These are phyloP conservation scores for Ganoderma lingzhi DNA, from an alignment of 1,284 basidiomycete genomes.

Conservation along the genomic window DNA sequence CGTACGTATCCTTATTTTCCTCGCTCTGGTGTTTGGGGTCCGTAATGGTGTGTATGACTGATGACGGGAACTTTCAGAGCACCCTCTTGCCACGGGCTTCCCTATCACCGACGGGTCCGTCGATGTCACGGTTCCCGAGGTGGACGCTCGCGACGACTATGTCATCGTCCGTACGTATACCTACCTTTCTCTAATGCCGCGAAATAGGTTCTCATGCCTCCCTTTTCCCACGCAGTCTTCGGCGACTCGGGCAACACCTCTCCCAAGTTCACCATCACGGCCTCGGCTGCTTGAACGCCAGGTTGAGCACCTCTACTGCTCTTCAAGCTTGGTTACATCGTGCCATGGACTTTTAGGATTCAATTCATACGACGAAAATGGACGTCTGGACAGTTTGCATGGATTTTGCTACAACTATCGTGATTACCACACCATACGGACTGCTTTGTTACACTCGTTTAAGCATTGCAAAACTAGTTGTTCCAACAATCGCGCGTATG, in stretches of 20 bases:
- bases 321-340: not conserved
- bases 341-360: not conserved
- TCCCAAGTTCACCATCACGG: conserved; percentile 42
- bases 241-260: conserved; percentile 49
- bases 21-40: not conserved
- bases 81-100: conserved; percentile 49
- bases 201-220: conserved; percentile 17
- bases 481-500: no score
- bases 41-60: not conserved
- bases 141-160: conserved; percentile 42
- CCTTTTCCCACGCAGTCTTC: conserved; percentile 33
- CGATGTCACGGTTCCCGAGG: conserved; percentile 44
- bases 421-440: conserved; percentile 5
- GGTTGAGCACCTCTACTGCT: not conserved
- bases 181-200: not conserved
- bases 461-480: not conserved
- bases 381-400: conserved; percentile 24
- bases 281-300: not conserved
- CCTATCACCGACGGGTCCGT: conserved; percentile 42
- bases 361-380: conserved; percentile 7
- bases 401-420: conserved; percentile 11
- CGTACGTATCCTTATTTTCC: conserved; percentile 40
- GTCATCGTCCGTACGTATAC: conserved; percentile 48
- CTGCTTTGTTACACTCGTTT: conserved; percentile 15
- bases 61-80: conserved; percentile 33